Conservation (phyloP, 108 stramenopile genomes). For the Hondaea fermentalgiana region DNA sequence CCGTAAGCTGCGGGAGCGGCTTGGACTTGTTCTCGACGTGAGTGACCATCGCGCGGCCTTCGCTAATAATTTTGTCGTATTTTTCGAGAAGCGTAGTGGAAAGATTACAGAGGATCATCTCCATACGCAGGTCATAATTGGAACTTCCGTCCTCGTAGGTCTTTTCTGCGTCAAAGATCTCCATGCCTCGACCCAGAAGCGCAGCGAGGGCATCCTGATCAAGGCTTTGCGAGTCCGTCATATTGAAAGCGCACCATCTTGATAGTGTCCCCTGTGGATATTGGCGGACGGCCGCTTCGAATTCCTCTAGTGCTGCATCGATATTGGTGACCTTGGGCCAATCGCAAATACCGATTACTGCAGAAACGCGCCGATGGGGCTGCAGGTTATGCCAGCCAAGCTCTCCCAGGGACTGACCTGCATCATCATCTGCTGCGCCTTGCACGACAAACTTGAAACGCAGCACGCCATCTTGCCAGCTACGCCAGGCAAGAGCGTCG, state of each 20-base stretch:
- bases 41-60: neutral
- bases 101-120: neutral
- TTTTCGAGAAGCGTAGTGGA: neutral
- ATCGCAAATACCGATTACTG: neutral
- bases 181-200: neutral
- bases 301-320: neutral
- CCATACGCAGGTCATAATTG: neutral
- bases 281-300: neutral
- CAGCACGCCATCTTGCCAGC: neutral
- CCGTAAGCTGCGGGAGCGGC: neutral
- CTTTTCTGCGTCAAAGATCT: neutral
- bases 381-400: slow-evolving; percentile 1
- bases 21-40: neutral
- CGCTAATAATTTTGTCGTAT: neutral
- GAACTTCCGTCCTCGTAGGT: neutral
- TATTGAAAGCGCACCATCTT: neutral
- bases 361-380: neutral
- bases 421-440: neutral
- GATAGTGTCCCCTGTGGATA: neutral
- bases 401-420: neutral
- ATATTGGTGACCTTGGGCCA: neutral
- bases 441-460: neutral
- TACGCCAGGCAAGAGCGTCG: neutral
- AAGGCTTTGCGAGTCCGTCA: neutral
- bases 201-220: neutral